These are phyloP conservation scores for Populus euphratica DNA, from an alignment of 345 rosid species.

Conservation along the genomic window DNA sequence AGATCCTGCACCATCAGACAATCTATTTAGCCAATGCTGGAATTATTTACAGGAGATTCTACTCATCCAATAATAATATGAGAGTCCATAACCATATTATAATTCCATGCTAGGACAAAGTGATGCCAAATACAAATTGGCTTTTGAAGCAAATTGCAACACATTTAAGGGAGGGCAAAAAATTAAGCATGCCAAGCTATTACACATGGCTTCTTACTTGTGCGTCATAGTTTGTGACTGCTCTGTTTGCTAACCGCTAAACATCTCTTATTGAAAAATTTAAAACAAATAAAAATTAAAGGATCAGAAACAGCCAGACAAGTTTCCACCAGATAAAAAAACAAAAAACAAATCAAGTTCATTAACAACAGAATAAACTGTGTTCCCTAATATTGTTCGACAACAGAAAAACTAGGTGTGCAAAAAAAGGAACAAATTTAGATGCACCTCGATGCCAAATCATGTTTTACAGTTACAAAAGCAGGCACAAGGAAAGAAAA, in stretches of 20 bases:
- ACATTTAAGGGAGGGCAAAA: background rate
- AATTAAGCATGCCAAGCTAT: background rate
- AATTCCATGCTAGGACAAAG: background rate
- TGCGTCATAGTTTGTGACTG: background rate
- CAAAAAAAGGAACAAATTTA: background rate
- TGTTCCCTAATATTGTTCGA: background rate
- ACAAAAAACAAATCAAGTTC: background rate
- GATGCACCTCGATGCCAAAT: background rate
- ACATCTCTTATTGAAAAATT: background rate
- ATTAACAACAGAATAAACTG: background rate
- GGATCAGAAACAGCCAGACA: background rate
- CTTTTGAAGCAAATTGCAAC: background rate
- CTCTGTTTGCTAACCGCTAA: no score
- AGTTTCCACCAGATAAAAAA: background rate
- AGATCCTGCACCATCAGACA: constrained; percentile 55
- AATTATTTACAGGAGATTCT: background rate
- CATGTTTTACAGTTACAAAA: background rate
- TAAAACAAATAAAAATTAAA: background rate
- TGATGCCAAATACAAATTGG: background rate
- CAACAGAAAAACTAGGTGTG: background rate
- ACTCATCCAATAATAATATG: background rate
- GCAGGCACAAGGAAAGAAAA: background rate
- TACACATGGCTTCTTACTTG: background rate
- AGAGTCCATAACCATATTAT: background rate
- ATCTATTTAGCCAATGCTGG: constrained; percentile 11